phyloP scores from a whole-genome alignment of 2,329 filamentous ascomycete genomes.

The Colletotrichum tabaci region DNA sequence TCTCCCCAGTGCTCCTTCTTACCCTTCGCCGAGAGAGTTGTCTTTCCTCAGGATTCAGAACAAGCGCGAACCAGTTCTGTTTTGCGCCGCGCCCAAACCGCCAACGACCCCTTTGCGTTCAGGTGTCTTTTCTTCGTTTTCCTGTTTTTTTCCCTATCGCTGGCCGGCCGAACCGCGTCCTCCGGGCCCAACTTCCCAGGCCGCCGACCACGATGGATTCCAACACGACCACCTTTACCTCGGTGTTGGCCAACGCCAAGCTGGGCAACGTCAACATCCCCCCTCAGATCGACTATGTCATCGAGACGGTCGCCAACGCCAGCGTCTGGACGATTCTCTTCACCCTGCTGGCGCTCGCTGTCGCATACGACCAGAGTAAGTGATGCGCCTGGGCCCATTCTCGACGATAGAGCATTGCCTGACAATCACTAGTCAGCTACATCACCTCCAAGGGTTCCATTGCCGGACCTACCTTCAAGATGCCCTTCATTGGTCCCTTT shows the following conservation, averaged over 20 bases:
- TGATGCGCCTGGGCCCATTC: constrained; percentile 44
- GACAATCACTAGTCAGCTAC: constrained; percentile 74
- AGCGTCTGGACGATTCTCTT: constrained; percentile 74
- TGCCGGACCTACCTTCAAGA: constrained; percentile 81
- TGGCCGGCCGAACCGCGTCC: not conserved
- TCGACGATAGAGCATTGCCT: constrained; percentile 1
- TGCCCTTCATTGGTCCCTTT: constrained; percentile 95
- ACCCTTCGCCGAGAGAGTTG: constrained; percentile 33
- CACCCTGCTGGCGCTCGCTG: constrained; percentile 78
- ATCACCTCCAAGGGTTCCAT: constrained; percentile 82
- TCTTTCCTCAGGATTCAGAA: constrained; percentile 2
- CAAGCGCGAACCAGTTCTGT: constrained; percentile 15
- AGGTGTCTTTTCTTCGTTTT: constrained; percentile 13
- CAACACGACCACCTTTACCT: constrained; percentile 78
- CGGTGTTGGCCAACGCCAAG: constrained; percentile 76
- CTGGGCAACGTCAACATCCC: constrained; percentile 65
- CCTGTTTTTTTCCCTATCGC: too few species aligned
- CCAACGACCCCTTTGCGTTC: constrained; percentile 17
- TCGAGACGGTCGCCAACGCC: constrained; percentile 69
- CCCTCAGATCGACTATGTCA: constrained; percentile 68
- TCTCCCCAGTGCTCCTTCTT: constrained; percentile 17
- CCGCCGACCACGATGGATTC: constrained; percentile 61
- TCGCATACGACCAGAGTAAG: constrained; percentile 93
- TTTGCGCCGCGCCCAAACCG: constrained; percentile 12
- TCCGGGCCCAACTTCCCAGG: constrained; percentile 6